phyloP scores from a whole-genome alignment of 2,329 filamentous ascomycete genomes.

The Albophoma yamanashiensis region DNA sequence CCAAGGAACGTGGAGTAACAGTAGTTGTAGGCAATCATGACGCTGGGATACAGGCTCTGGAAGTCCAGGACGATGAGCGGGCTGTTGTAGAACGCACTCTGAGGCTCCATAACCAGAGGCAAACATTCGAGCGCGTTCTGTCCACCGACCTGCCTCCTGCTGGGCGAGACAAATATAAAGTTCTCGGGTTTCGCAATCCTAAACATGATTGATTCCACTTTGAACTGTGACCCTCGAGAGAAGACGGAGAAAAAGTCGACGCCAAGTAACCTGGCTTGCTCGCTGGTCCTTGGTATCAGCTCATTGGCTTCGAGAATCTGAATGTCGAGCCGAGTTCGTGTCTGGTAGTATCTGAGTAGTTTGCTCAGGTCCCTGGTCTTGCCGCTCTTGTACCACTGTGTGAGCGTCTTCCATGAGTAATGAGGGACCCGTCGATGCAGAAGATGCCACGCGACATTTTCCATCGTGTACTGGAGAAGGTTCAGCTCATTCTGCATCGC shows the following conservation, averaged over 20 bases:
- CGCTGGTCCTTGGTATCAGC: constrained; percentile 77
- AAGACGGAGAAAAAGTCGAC: constrained; percentile 97
- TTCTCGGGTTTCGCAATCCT: constrained; percentile 96
- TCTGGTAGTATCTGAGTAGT: constrained; percentile 67
- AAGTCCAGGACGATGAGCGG: constrained; percentile 90
- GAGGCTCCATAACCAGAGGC: constrained; percentile 94
- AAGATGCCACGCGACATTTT: constrained; percentile 88
- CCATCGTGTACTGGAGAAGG: constrained; percentile 88
- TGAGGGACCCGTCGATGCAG: constrained; percentile 82
- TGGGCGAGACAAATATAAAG: constrained; percentile 82
- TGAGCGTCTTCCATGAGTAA: constrained; percentile 70
- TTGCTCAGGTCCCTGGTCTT: constrained; percentile 61
- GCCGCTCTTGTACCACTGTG: constrained; percentile 66
- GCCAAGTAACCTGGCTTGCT: constrained; percentile 85
- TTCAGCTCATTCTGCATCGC: constrained; percentile 92
- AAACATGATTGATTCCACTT: constrained; percentile 98
- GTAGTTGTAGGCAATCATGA: constrained; percentile 99
- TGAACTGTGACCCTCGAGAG: constrained; percentile 91
- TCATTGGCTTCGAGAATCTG: constrained; percentile 88
- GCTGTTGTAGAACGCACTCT: constrained; percentile 86
- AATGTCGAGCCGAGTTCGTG: constrained; percentile 70
- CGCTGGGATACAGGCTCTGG: constrained; percentile 88
- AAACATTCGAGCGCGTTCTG: constrained; percentile 94
- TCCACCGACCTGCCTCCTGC: constrained; percentile 78
- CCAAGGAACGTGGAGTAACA: constrained; percentile 97